Evolutionary conservation across 805 yeast genomes (phyloP), one percentile per base, ranked within the genome.

Genomic region (Ogataea ganodermae): DNA sequence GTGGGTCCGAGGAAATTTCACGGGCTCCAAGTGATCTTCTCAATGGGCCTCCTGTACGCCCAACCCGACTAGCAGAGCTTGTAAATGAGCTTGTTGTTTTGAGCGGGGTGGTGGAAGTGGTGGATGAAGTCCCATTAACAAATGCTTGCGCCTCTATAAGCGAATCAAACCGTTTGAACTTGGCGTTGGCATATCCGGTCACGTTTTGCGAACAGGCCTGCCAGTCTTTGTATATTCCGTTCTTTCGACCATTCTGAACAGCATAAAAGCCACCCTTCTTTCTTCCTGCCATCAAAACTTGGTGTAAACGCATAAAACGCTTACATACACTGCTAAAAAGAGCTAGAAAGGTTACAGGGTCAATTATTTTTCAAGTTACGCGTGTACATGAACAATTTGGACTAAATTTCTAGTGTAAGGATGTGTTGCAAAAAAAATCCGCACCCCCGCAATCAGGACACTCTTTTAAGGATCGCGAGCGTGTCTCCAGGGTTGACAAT

Each of bases 401-500:
- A n/a, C n/a, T n/a, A n/a, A n/a, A n/a, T n/a, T n/a, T n/a, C n/a
- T n/a, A n/a, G 24, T 22, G 24, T 22, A 22, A 8, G 24, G 24
- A 22, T 22, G 24, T 22, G 8, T 22, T 6, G 6, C 24, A 22
- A 10, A 28, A 28, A 28, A 5, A n/a, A 24, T 24, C 10, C 27
- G 27, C 10, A 8, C 27, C 21, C 8, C 21, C 7, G 9, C 7
- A 32, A 10, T 14, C 17, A 32, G 21, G 12, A 32, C 7, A 17
- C 35, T 26, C 32, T 48, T 28, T 44, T 50, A 20, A 50, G 32
- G 16, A 91, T 96, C 45, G 85, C 97, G 36, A 94, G 96, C 51
- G 89, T 70, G 66, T 92, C 98, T 52, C 98, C 98, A 26, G 97
- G 89, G 50, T 92, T 97, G 32, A 92, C 96, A 84, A 94, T 87